Base-by-base conservation (phyloP, 257 asterid species). In the Handroanthus guayacan region DNA sequence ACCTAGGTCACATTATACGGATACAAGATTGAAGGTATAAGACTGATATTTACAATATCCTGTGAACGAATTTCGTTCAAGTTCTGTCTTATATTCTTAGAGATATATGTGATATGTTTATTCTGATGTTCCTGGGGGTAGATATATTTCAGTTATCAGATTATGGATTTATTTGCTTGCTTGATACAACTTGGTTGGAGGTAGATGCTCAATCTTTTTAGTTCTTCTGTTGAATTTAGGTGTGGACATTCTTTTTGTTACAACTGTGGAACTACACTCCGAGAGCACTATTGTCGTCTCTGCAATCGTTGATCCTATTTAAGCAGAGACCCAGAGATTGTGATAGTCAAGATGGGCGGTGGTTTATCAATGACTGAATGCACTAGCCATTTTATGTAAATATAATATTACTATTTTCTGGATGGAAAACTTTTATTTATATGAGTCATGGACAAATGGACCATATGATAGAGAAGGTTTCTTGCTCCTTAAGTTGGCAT, bases 231-330 rank as follows among this genome's bases (percentile, higher is more conserved):
- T 71, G 52, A 38, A 48, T 81, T 76, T 79, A 90, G 97, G 92
- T 92, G 97, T 76, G 83, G 86, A 6, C 9, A 58, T 75, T 0
- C 51, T 6, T 92, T 92, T 83, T 92, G 97, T 66, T 90, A 90
- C 89, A 79, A 71, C 16, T 92, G 96, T 12, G 97, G 97, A 83
- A 84, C 88, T 82, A 56, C 54, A 0, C 34, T 79, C 54, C 69
- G 7, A 14, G 39, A 7, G 0, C 86, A 80, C 79, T 80, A 58
- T 71, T 82, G 91, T 64, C 0, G 0, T 1, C 60, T 6, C 0
- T 92, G 97, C 79, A 86, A 64, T 66, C 88, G 16, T 76, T 86
- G 71, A 73, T 25, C 31, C 31, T 1, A 25, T 25, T 25, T 25
- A 25, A 25, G 31, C 31, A 25, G 31, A 25, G 31, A 25, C 1